Evolutionary conservation across 495 filamentous ascomycete genomes (phyloP).

Genomic region (Xylaria bambusicola): DNA sequence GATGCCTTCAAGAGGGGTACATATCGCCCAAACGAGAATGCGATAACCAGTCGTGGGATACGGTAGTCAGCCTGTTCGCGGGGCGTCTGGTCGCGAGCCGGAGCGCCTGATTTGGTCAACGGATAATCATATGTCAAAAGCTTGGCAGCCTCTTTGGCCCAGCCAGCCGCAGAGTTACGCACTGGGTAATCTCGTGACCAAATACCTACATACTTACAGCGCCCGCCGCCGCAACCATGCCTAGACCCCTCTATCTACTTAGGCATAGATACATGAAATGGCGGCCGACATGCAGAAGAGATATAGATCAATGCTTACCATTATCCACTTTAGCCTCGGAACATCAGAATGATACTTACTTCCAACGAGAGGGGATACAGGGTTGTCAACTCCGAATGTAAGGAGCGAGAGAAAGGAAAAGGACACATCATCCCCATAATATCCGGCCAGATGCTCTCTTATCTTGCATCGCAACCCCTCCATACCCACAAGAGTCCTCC

Average conservation of each 20-base stretch:
- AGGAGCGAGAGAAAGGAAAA: neutral
- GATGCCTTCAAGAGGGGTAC: too few species aligned
- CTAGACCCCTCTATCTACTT: too few species aligned
- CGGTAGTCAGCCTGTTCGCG: constrained; percentile 34
- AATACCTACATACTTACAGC: too few species aligned
- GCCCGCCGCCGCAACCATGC: too few species aligned
- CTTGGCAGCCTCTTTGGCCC: constrained; percentile 46
- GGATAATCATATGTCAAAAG: constrained; percentile 39
- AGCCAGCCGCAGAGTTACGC: constrained; percentile 50
- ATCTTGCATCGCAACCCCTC: constrained; percentile 42
- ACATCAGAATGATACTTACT: constrained; percentile 27
- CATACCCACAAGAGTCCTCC: constrained; percentile 53
- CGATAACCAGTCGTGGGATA: too few species aligned
- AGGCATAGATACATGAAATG: too few species aligned
- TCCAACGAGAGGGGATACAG: neutral
- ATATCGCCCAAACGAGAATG: too few species aligned
- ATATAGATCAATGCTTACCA: constrained; percentile 41
- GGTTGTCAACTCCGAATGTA: neutral
- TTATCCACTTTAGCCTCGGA: neutral
- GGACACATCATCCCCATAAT: constrained; percentile 38
- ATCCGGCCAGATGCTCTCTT: constrained; percentile 56
- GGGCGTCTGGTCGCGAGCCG: constrained; percentile 43
- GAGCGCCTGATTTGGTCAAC: constrained; percentile 44
- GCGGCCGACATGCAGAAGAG: constrained; percentile 50
- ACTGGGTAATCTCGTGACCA: too few species aligned